Evolutionary conservation across 257 asterid genomes (phyloP), one percentile per base, ranked within the genome.

Genomic region (Nicotiana benthamiana): DNA sequence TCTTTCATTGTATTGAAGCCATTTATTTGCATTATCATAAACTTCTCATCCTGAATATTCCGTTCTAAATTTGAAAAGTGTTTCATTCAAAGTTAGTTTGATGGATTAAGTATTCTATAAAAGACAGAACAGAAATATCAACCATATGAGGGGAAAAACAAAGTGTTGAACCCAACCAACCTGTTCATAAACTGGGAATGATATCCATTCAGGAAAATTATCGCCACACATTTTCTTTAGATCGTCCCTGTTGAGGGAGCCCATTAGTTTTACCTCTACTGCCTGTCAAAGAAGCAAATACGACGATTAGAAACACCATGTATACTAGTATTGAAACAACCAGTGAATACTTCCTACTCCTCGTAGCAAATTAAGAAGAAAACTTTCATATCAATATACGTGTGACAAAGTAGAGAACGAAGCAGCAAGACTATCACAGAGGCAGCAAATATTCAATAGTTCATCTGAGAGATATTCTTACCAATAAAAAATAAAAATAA

Each of bases 101-200:
- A 36, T 27, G 43, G 75, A 20, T 60, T 8, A 46, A 13, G 26
- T 22, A 57, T 36, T 60, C 59, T 78, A 26, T 12, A 75, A 26
- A 51, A 78, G 81, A 26, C 53, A 17, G 56, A 36, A 34, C 64
- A 77, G 27, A n/a, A 26, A 22, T 53, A 34, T 32, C 53, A 5
- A 46, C 36, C 17, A 52, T 10, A 22, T 16, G 59, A 61, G 11
- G 17, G 72, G 5, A 9, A 46, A 24, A 43, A 59, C 1, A 62
- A 79, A 60, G 36, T 36, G 2, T 46, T 40, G 75, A 40, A 60
- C 9, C 61, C 57, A 34, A 40, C 75, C 59, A 79, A 96, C 99
- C 97, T 96, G 99, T 88, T 96, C 98, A 79, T 66, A 96, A 65
- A 88, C 97, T 32, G 99, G 99, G 87, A 96, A 96, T 2, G 98